Conservation (phyloP, 371 early-diverging fungal species). For the Saksenaea oblongispora region DNA sequence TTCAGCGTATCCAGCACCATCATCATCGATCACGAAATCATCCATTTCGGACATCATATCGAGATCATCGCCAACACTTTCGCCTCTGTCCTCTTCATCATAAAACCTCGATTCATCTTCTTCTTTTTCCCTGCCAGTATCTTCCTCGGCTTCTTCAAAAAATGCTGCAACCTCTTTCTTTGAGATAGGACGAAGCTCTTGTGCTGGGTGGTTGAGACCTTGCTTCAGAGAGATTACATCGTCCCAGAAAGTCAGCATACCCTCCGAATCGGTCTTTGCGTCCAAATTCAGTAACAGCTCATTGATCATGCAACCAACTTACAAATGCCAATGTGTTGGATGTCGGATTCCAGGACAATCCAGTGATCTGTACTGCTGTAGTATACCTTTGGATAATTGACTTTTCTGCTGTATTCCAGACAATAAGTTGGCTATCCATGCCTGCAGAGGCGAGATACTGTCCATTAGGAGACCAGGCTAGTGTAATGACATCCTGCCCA, state of each 20-base stretch:
- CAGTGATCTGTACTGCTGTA: conserved; percentile 27
- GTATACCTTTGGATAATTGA: conserved; percentile 22
- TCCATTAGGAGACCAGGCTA: conserved; percentile 69
- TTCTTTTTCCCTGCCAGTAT: conserved; percentile 3
- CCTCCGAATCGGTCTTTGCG: conserved; percentile 10
- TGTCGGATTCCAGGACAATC: conserved; percentile 57
- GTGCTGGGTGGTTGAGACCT: background rate
- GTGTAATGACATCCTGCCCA: conserved; percentile 28
- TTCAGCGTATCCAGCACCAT: conserved; percentile 71
- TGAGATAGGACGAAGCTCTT: background rate
- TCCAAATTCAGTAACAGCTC: background rate
- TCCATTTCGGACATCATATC: conserved; percentile 25
- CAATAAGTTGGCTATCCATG: conserved; percentile 38
- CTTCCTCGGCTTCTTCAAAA: conserved; percentile 19
- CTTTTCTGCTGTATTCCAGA: conserved; percentile 53
- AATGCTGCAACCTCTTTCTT: conserved; percentile 13
- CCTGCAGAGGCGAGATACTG: conserved; percentile 48
- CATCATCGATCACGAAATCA: conserved; percentile 70
- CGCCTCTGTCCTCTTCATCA: background rate
- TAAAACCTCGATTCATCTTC: background rate
- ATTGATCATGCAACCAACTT: conserved; percentile 9
- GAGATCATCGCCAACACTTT: conserved; percentile 13
- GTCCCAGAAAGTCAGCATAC: conserved; percentile 15
- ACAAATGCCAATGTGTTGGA: conserved; percentile 51
- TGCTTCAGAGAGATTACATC: background rate